Evolutionary conservation across 2,329 filamentous ascomycete species (phyloP).

Genomic region (Ambrosiella xylebori): DNA sequence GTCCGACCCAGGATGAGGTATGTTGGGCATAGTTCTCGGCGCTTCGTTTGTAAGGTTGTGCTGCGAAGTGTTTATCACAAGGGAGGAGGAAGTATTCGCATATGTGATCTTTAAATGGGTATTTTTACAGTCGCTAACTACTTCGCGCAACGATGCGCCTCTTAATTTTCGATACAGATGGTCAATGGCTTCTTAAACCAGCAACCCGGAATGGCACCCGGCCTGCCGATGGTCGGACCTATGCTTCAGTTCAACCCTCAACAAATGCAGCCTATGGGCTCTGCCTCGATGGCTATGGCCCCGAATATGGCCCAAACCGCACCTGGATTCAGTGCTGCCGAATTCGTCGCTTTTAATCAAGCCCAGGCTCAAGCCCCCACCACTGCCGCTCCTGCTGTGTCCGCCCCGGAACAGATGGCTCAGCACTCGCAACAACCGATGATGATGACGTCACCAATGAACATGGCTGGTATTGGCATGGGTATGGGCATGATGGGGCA

Average conservation of each 20-base stretch:
- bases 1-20: slow-evolving; percentile 54
- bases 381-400: slow-evolving; percentile 34
- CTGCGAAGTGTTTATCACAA: background rate
- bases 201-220: slow-evolving; percentile 39
- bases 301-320: slow-evolving; percentile 26
- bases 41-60: background rate
- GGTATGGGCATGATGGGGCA: slow-evolving; percentile 25
- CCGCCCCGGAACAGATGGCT: slow-evolving; percentile 13
- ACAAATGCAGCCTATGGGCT: slow-evolving; percentile 19
- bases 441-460: slow-evolving; percentile 36
- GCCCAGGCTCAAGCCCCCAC: slow-evolving; percentile 35
- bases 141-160: background rate
- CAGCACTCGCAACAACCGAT: slow-evolving; percentile 14
- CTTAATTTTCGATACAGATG: slow-evolving; percentile 39
- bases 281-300: slow-evolving; percentile 30
- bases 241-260: slow-evolving; percentile 30
- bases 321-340: slow-evolving; percentile 51
- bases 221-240: slow-evolving; percentile 34
- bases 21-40: slow-evolving; percentile 12
- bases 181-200: slow-evolving; percentile 88
- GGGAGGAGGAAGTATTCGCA: background rate
- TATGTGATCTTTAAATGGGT: background rate
- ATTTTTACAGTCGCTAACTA: background rate
- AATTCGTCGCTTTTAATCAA: slow-evolving; percentile 77
- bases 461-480: slow-evolving; percentile 34